Evolutionary conservation across 768 basidiomycete species (phyloP).

Genomic region (Pleurotus djamor): DNA sequence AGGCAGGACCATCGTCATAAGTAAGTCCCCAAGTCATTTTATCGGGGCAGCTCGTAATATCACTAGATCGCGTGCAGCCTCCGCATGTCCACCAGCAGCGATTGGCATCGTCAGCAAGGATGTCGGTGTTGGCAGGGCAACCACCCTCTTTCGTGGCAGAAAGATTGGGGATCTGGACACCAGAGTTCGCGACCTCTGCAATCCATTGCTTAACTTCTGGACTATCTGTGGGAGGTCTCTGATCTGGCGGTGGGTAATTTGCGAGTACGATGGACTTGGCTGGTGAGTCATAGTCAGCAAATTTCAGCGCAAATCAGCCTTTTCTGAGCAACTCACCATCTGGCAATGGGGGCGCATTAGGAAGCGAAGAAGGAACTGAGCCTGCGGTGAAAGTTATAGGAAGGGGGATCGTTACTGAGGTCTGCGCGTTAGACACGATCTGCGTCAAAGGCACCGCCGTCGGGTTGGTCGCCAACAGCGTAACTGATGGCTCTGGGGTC

Average conservation of each 20-base stretch:
- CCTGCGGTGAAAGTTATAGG: conserved; percentile 47
- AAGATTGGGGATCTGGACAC: conserved; percentile 56
- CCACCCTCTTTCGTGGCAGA: conserved; percentile 40
- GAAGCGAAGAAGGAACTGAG: conserved; percentile 42
- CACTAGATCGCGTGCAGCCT: conserved; percentile 63
- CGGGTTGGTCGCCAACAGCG: conserved; percentile 48
- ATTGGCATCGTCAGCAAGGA: conserved; percentile 45
- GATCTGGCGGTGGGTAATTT: conserved; percentile 67
- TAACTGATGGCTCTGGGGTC: conserved; percentile 22
- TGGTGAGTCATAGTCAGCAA: neutral
- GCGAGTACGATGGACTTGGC: conserved; percentile 24
- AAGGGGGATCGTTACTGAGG: conserved; percentile 41
- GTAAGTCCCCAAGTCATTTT: conserved; percentile 53
- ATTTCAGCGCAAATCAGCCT: neutral
- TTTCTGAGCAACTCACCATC: conserved; percentile 29
- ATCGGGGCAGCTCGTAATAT: conserved; percentile 71
- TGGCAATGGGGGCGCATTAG: conserved; percentile 56
- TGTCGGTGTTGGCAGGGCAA: conserved; percentile 53
- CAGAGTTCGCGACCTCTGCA: conserved; percentile 51
- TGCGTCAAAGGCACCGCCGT: conserved; percentile 55
- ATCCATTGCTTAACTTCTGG: conserved; percentile 70
- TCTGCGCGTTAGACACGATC: conserved; percentile 41
- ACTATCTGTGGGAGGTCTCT: conserved; percentile 55
- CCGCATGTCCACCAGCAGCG: conserved; percentile 83
- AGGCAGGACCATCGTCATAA: conserved; percentile 80